Evolutionary conservation across 805 yeast genomes (phyloP).

Genomic region (Deakozyma indianensis): DNA sequence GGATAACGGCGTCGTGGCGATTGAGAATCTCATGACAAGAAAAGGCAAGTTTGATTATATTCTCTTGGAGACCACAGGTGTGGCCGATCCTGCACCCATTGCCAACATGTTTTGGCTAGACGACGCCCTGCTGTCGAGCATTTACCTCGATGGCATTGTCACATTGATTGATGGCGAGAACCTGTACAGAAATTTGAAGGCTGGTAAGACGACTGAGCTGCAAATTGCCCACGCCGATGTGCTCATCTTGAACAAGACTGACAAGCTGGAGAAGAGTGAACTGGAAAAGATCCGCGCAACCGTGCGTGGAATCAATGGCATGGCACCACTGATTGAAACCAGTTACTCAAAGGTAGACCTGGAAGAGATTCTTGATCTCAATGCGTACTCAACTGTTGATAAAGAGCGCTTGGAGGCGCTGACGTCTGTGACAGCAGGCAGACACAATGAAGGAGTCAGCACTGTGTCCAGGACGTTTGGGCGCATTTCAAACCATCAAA

Average conservation of each 20-base stretch:
- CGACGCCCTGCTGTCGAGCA: conserved; percentile 69
- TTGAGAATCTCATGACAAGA: conserved; percentile 67
- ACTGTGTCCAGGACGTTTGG: conserved; percentile 38
- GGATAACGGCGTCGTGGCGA: conserved; percentile 88
- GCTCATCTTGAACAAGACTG: conserved; percentile 66
- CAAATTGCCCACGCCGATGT: conserved; percentile 87
- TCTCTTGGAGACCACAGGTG: conserved; percentile 86
- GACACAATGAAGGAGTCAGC: conserved; percentile 19
- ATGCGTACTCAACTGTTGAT: conserved; percentile 39
- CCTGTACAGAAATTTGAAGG: conserved; percentile 51
- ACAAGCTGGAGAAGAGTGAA: conserved; percentile 25
- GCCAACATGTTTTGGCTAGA: conserved; percentile 98
- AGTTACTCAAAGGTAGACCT: conserved; percentile 64
- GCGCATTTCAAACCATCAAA: conserved; percentile 24
- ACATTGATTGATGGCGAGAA: conserved; percentile 65
- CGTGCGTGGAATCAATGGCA: conserved; percentile 43
- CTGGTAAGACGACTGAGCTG: conserved; percentile 60
- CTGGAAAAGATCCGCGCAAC: conserved; percentile 24
- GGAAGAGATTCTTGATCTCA: conserved; percentile 53
- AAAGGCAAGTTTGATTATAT: conserved; percentile 75
- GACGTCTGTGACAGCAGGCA: conserved; percentile 11
- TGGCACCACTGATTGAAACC: conserved; percentile 55
- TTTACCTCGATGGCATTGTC: conserved; percentile 81
- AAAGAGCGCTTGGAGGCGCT: conserved; percentile 9
- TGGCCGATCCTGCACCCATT: conserved; percentile 96